Evolutionary conservation across 1,284 basidiomycete genomes (phyloP).

Genomic region (Pyrrhoderma noxium): DNA sequence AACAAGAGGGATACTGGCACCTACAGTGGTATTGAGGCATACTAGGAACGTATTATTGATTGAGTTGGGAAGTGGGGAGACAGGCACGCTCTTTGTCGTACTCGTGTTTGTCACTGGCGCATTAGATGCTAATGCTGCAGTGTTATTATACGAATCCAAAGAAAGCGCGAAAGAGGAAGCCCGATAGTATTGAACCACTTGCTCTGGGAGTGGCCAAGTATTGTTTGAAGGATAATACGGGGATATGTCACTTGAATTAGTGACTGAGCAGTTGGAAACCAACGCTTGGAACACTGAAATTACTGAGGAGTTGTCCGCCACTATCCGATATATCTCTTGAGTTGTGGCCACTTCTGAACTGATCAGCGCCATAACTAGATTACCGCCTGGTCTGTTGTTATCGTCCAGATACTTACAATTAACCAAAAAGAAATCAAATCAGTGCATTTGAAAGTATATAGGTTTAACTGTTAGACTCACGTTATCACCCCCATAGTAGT

Average conservation of each 20-base stretch:
- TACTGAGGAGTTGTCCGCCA: conserved; percentile 23
- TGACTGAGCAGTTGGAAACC: conserved; percentile 21
- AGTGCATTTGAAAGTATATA: not conserved
- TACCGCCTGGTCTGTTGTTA: conserved; percentile 21
- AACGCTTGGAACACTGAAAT: conserved; percentile 21
- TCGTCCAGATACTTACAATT: conserved; percentile 20
- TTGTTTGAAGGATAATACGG: conserved; percentile 4
- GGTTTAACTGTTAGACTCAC: conserved; percentile 13
- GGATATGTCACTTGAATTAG: conserved; percentile 16
- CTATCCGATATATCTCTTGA: conserved; percentile 21
- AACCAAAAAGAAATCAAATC: conserved; percentile 4
- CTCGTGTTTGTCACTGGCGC: conserved; percentile 15
- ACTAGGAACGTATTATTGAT: conserved; percentile 19
- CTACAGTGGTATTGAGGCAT: conserved; percentile 22
- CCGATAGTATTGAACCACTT: conserved; percentile 27
- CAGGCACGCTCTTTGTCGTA: conserved; percentile 7
- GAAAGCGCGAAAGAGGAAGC: conserved; percentile 24
- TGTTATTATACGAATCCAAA: conserved; percentile 24
- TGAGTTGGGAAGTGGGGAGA: conserved; percentile 18
- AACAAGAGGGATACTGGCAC: conserved; percentile 18
- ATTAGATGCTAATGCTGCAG: conserved; percentile 20
- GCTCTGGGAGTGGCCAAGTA: conserved; percentile 20
- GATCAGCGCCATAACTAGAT: conserved; percentile 16
- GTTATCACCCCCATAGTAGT: conserved; percentile 23
- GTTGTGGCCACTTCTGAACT: conserved; percentile 16